Conservation (phyloP, 2,329 filamentous ascomycete species). For the Pseudogymnoascus sp. region DNA sequence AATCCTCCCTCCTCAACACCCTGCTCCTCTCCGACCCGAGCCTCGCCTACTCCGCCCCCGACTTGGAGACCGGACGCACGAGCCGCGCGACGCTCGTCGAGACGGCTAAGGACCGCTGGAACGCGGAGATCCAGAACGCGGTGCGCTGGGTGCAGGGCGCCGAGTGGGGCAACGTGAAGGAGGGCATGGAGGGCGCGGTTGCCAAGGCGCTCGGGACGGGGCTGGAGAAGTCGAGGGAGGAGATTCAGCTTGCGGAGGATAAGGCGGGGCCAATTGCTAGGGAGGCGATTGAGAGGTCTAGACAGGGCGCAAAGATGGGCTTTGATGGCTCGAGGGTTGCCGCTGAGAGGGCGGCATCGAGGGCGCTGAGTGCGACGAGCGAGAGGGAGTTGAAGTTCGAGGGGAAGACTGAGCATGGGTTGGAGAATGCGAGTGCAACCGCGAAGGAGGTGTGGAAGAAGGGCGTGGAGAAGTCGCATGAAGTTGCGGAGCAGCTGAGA, state of each 20-base stretch:
- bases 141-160: conserved; percentile 60
- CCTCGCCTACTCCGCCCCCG: conserved; percentile 33
- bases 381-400: conserved; percentile 22
- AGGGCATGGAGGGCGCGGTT: conserved; percentile 48
- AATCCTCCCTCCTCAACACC: conserved; percentile 48
- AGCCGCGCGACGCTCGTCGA: conserved; percentile 55
- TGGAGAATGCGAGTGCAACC: conserved; percentile 21
- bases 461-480: conserved; percentile 6
- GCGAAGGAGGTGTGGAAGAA: conserved; percentile 15
- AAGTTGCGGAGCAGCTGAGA: conserved; percentile 4
- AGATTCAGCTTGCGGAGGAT: conserved; percentile 26
- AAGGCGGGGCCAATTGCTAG: conserved; percentile 32
- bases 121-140: conserved; percentile 62
- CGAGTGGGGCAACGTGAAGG: conserved; percentile 58
- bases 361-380: conserved; percentile 22
- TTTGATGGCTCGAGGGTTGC: conserved; percentile 29
- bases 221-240: conserved; percentile 27
- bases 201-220: conserved; percentile 35
- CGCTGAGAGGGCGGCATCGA: conserved; percentile 22
- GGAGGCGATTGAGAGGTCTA: conserved; percentile 35
- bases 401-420: not conserved
- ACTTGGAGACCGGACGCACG: conserved; percentile 45
- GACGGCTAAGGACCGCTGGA: conserved; percentile 71
- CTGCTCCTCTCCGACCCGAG: conserved; percentile 42
- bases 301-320: conserved; percentile 29